A percentile compares a stretch with the other conserved stretches of the same genome.
Evolutionary conservation across 306 rosid genomes (phyloP).

Genomic region (Begonia peltatifolia): DNA sequence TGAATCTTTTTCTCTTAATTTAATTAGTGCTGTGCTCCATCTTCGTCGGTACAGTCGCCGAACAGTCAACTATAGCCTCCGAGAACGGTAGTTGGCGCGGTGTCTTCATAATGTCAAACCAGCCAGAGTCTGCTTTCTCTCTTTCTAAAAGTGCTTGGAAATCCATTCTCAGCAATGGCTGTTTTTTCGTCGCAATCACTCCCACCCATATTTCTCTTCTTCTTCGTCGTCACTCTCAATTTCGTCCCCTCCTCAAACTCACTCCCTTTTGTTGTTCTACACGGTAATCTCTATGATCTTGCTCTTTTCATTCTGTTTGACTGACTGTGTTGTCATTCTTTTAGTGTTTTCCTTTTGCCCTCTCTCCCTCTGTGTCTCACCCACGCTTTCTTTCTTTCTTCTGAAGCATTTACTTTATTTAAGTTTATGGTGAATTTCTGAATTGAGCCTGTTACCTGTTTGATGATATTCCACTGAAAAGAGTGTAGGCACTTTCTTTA

Average conservation of each 20-base stretch:
- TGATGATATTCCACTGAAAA: neutral
- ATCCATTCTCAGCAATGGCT: neutral
- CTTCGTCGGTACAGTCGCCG: no score
- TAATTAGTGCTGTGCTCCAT: no score
- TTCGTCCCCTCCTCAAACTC: neutral
- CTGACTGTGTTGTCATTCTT: neutral
- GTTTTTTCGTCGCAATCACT: no score
- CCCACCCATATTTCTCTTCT: neutral
- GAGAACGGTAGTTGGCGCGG: no score
- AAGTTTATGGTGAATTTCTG: neutral
- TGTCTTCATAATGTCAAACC: no score
- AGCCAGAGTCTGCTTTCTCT: no score
- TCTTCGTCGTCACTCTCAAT: neutral
- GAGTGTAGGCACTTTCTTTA: neutral
- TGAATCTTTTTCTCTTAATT: no score
- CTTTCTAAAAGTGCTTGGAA: no score
- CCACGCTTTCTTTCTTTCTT: no score
- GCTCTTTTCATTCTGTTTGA: neutral
- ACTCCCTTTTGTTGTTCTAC: neutral
- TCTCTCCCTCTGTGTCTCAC: no score
- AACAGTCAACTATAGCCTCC: no score
- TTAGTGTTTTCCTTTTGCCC: no score
- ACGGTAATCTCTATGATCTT: neutral
- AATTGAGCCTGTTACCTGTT: neutral
- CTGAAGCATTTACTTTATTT: neutral